Evolutionary conservation across 2,329 filamentous ascomycete species (phyloP), one percentile per base, ranked within the genome.

Genomic region (Didymella glomerata): DNA sequence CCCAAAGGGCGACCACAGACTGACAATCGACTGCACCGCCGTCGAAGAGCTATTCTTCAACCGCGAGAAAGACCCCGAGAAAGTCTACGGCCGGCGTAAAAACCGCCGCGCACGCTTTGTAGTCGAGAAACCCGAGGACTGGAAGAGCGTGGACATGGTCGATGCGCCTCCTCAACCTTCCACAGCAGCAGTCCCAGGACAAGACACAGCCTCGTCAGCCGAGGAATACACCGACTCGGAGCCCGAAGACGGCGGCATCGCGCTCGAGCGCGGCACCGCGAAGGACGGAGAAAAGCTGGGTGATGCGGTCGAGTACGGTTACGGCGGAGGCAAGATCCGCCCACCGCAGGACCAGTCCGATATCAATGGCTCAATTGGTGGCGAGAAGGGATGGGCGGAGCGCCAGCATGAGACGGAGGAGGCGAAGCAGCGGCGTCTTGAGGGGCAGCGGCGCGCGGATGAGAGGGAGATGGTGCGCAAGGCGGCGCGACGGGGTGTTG

Each of bases 401-500:
- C 78, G 80, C n/a, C 75, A 78, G 7, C 75, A 79, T 16, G 84
- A 86, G 69, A 84, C 81, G 2, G 79, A 81, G 1, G 82, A 83
- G 64, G 82, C 84, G 77, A 68, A 80, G 36, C 74, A 78, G 60
- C 84, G 82, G 72, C 74, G 84, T 24, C 69, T 74, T 13, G 78
- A 84, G 51, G 84, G 84, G 0, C 79, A 85, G 68, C 78, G 74
- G 57, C 71, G 74, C 44, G 81, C 81, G 4, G 78, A 81, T 57
- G 79, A 82, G 70, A 75, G 83, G 24, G 87, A 90, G 70, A 80
- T 87, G 77, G 82, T 89, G 46, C 81, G 84, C 27, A 83, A 83
- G n/a, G 87, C 86, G 0, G 88, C 88, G 1, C 83, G 88, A 65
- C 80, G 87, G 22, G 83, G 82, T 1, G 84, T 84, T 56, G 84